phyloP scores from a whole-genome alignment of 2,329 filamentous ascomycete genomes.

The Myriosclerotinia duriaeana region DNA sequence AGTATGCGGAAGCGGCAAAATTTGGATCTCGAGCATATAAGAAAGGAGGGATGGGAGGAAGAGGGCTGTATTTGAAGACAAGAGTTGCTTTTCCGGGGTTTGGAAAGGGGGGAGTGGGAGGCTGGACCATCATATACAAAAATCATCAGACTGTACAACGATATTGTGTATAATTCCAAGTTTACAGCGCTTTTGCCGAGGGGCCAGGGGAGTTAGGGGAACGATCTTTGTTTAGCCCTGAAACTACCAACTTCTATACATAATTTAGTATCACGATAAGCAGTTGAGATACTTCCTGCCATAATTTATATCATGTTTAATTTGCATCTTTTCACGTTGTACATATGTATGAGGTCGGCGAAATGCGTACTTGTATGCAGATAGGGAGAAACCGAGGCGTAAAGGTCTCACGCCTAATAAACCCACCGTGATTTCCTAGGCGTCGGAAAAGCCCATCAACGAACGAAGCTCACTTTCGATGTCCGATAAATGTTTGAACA shows the following conservation, averaged over 20 bases:
- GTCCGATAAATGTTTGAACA: neutral
- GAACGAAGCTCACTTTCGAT: neutral
- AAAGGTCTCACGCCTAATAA: neutral
- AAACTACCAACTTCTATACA: neutral
- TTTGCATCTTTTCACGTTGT: neutral
- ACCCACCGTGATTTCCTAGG: neutral
- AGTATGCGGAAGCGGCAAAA: neutral
- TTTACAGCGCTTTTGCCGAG: conserved; percentile 8
- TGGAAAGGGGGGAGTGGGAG: neutral
- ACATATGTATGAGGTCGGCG: neutral
- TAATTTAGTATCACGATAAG: conserved; percentile 4
- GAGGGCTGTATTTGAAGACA: conserved; percentile 9
- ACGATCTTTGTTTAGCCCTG: neutral
- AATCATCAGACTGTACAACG: conserved; percentile 27
- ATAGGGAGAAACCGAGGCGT: neutral
- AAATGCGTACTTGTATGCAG: neutral
- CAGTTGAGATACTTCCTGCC: conserved; percentile 5
- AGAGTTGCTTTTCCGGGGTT: conserved; percentile 13
- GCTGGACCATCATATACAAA: conserved; percentile 22
- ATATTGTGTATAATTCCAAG: conserved; percentile 22
- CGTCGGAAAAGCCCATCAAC: neutral
- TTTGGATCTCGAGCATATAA: neutral
- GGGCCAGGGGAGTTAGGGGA: conserved; percentile 14
- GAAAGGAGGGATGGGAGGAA: neutral
- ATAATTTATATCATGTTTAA: conserved; percentile 13